Conservation (phyloP, 1,139 yeast genomes). For the Kurtzmaniella quercitrusa region DNA sequence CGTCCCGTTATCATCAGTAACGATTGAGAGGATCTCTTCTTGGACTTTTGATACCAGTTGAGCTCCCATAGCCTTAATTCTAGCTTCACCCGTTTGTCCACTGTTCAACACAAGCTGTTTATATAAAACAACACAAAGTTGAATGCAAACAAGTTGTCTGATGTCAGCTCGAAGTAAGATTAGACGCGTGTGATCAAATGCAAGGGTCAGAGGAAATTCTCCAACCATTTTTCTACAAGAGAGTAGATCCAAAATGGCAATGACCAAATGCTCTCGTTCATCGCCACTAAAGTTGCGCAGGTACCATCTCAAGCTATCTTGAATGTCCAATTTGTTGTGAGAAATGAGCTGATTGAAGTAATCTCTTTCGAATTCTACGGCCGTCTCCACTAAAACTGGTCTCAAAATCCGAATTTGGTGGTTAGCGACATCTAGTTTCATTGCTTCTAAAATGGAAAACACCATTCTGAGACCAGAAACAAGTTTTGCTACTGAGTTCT, state of each 20-base stretch:
- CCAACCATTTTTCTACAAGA: slow-evolving; percentile 78
- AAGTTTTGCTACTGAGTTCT: slow-evolving; percentile 49
- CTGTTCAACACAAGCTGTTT: slow-evolving; percentile 56
- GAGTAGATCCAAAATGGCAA: slow-evolving; percentile 52
- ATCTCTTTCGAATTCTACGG: slow-evolving; percentile 88
- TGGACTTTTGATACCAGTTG: slow-evolving; percentile 33
- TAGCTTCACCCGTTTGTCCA: slow-evolving; percentile 15
- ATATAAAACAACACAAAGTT: slow-evolving; percentile 68
- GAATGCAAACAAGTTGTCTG: slow-evolving; percentile 77
- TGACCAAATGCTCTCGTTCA: slow-evolving; percentile 2
- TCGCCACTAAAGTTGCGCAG: slow-evolving; percentile 28
- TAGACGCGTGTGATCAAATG: slow-evolving; percentile 83
- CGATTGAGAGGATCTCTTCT: slow-evolving; percentile 70
- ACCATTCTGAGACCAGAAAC: slow-evolving; percentile 77
- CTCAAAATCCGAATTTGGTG: slow-evolving; percentile 85
- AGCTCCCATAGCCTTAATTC: slow-evolving; percentile 21
- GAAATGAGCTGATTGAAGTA: slow-evolving; percentile 70
- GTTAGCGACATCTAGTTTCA: slow-evolving; percentile 93
- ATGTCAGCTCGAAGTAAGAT: slow-evolving; percentile 79
- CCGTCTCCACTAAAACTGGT: slow-evolving; percentile 81
- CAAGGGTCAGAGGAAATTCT: slow-evolving; percentile 79
- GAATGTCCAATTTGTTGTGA: slow-evolving; percentile 62
- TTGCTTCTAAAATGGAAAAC: slow-evolving; percentile 87
- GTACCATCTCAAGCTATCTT: slow-evolving; percentile 72
- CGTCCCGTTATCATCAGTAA: slow-evolving; percentile 81